phyloP scores from a whole-genome alignment of 805 yeast genomes.

The Saccharomycopsis sp. region DNA sequence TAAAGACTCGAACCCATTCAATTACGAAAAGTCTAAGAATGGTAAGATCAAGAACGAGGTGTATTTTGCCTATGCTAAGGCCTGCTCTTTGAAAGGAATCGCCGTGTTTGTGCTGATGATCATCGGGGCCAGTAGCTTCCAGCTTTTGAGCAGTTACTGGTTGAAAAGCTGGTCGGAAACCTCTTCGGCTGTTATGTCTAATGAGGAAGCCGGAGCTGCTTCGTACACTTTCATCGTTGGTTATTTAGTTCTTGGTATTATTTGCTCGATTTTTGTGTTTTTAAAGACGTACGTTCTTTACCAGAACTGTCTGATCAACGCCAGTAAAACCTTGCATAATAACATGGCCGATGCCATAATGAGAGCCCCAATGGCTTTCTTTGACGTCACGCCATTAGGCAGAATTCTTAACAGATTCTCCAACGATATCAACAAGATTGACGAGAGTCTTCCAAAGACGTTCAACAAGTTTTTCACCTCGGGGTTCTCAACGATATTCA shows the following conservation, averaged over 20 bases:
- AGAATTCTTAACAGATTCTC: conserved; percentile 60
- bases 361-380: conserved; percentile 57
- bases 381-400: conserved; percentile 66
- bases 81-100: conserved; percentile 50
- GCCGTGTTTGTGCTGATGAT: conserved; percentile 32
- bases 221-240: conserved; percentile 40
- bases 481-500: conserved; percentile 39
- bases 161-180: conserved; percentile 64
- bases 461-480: conserved; percentile 44
- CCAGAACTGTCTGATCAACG: conserved; percentile 49
- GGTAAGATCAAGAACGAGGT: conserved; percentile 54
- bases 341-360: conserved; percentile 49
- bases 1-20: conserved; percentile 21
- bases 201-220: conserved; percentile 34
- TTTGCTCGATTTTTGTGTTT: conserved; percentile 43
- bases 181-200: too few relatives aligned
- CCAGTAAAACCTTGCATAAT: conserved; percentile 50
- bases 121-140: conserved; percentile 32
- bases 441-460: conserved; percentile 48
- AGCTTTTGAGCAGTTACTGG: conserved; percentile 50
- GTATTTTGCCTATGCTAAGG: conserved; percentile 48
- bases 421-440: conserved; percentile 53
- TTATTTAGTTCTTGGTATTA: conserved; percentile 50
- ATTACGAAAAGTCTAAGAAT: conserved; percentile 44
- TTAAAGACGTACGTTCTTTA: conserved; percentile 43